Evolutionary conservation across 345 rosid species (phyloP), one percentile per base, ranked within the genome.

Genomic region (Erucastrum elatum): DNA sequence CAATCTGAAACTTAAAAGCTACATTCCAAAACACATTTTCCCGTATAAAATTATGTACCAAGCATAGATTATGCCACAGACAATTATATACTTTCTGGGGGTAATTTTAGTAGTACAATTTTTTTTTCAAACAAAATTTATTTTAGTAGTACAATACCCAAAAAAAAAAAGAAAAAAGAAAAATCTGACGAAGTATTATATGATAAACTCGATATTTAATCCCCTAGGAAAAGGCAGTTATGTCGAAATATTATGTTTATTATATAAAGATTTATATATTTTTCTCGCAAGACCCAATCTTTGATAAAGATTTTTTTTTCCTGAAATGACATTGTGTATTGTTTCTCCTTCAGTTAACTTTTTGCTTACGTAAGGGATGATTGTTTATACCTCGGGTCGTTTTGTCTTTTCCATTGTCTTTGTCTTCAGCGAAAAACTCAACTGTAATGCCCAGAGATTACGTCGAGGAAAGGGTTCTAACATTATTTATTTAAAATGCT

Each of bases 381-480:
- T 70, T 51, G 31, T 77, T 63, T 77, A 63, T 62, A 70, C 59
- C 71, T 37, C 34, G 46, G 71, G 81, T 71, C 60, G 66, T 64
- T 76, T 77, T 70, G 65, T 77, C 66, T 53, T 77, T 70, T 70
- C 64, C 59, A 1, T 35, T n/a, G 33, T 11, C 64, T 78, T 71
- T 78, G 81, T 78, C 81, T 41, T 71, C 81, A 71, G 66, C 68
- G 72, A 71, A 65, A 71, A 78, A 5, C 30, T 71, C 58, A 58
- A 71, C 44, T 71, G 27, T 1, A 44, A 65, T 65, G 72, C 68
- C 72, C 72, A 78, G 71, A 65, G 72, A 58, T 78, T 71, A 72
- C 81, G 81, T 78, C 37, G 77, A 78, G 68, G 68, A 71, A 71
- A 71, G 77, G 81, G 67, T 78, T 71, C 77, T 58, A 65, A 17